phyloP scores from a whole-genome alignment of 345 rosid genomes.

The Salix udensis region DNA sequence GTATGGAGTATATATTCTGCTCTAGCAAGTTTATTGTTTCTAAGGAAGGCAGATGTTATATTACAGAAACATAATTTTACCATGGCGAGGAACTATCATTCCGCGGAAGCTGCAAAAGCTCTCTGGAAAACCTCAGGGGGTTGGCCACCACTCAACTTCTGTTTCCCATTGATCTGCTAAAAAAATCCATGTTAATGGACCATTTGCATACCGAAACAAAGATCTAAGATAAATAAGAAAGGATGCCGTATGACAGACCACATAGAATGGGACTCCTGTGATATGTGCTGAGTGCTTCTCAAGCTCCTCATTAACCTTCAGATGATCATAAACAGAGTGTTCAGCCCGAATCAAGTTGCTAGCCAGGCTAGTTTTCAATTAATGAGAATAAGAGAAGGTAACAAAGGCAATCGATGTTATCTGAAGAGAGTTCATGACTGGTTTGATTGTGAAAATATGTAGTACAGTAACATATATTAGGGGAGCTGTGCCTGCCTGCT shows the following conservation, averaged over 20 bases:
- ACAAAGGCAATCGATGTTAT: neutral
- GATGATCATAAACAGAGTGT: neutral
- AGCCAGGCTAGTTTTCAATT: neutral
- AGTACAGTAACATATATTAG: neutral
- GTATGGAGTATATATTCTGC: too few species aligned
- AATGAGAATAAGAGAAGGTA: neutral
- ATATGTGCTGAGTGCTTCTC: constrained; percentile 52
- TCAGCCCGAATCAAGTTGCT: constrained; percentile 5
- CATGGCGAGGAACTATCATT: constrained; percentile 21
- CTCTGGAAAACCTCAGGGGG: constrained; percentile 63
- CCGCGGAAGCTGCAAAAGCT: constrained; percentile 55
- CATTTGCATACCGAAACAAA: neutral
- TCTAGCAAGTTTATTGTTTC: too few species aligned
- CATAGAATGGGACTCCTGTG: constrained; percentile 72
- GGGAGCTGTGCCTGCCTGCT: neutral
- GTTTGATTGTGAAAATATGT: neutral
- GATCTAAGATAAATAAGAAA: neutral
- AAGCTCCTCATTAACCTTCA: constrained; percentile 71
- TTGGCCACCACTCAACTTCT: constrained; percentile 71
- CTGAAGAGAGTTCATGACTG: neutral
- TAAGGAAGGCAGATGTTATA: too few species aligned
- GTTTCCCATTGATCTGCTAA: constrained; percentile 77
- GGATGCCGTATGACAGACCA: constrained; percentile 39
- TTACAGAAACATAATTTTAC: neutral
- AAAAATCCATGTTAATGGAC: neutral